Evolutionary conservation across 2,329 filamentous ascomycete species (phyloP).

Genomic region (Leptosphaerulina australis): DNA sequence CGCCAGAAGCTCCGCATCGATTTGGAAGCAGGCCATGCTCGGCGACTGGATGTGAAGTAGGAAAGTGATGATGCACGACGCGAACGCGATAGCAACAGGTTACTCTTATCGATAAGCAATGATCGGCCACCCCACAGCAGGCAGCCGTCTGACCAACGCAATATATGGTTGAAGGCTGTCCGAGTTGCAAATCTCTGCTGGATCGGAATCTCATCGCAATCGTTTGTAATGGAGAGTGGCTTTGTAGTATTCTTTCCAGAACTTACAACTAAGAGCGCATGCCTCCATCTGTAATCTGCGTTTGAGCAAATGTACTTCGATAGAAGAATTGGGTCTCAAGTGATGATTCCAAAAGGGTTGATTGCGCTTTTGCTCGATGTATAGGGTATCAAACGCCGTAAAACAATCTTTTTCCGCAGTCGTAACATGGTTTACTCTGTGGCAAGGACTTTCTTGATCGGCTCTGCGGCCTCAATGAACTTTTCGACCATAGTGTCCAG

Average conservation of each 20-base stretch:
- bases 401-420: not conserved
- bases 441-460: conserved; percentile 84
- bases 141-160: conserved; percentile 1
- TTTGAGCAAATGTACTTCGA: not conserved
- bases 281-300: not conserved
- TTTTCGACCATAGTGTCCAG: conserved; percentile 91
- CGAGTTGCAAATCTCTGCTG: not conserved
- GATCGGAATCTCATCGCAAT: not conserved
- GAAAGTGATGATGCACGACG: not conserved
- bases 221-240: not conserved
- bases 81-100: not conserved
- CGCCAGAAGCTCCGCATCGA: conserved; percentile 24
- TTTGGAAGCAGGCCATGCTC: conserved; percentile 24
- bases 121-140: not conserved
- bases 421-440: conserved; percentile 59
- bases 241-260: not conserved
- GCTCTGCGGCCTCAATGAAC: conserved; percentile 90
- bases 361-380: conserved; percentile 16
- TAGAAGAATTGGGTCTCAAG: not conserved
- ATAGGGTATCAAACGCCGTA: conserved; percentile 20
- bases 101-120: conserved; percentile 16
- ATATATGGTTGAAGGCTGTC: too few relatives aligned
- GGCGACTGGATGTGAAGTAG: not conserved
- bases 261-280: not conserved
- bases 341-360: not conserved